Evolutionary conservation across 208 protist species (phyloP).

Genomic region (Blechomonas ayalai): DNA sequence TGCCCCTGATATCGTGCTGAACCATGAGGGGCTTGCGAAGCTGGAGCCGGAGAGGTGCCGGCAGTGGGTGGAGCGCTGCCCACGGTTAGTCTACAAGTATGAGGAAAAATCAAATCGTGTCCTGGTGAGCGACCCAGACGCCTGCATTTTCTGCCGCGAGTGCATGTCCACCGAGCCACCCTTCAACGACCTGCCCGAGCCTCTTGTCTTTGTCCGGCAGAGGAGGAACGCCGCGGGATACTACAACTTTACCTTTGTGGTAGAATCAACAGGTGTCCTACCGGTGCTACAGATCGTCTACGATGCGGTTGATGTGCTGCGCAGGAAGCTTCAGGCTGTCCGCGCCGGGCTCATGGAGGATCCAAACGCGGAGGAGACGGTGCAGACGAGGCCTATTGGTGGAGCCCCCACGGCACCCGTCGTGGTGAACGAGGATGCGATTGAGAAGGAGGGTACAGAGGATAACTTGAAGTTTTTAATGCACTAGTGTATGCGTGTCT

Average conservation of each 20-base stretch:
- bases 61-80: conserved; percentile 87
- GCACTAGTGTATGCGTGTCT: conserved; percentile 38
- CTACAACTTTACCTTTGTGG: conserved; percentile 87
- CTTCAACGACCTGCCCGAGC: conserved; percentile 69
- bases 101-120: conserved; percentile 58
- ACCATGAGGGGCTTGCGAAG: conserved; percentile 72
- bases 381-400: conserved; percentile 70
- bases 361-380: conserved; percentile 44
- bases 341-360: conserved; percentile 61
- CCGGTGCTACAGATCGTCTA: conserved; percentile 82
- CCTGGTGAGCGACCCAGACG: conserved; percentile 47
- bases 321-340: conserved; percentile 67
- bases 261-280: conserved; percentile 88
- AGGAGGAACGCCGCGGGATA: conserved; percentile 62
- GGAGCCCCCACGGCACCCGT: conserved; percentile 75
- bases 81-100: conserved; percentile 80
- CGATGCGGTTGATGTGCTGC: conserved; percentile 76
- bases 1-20: conserved; percentile 89
- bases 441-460: conserved; percentile 54
- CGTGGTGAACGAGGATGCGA: conserved; percentile 76
- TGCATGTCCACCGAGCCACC: conserved; percentile 75
- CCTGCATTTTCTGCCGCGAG: conserved; percentile 93
- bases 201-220: conserved; percentile 81
- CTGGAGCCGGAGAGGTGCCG: conserved; percentile 58
- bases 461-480: conserved; percentile 87